These are phyloP conservation scores for Papiliotrema nemorosa DNA, from an alignment of 1,284 basidiomycete species.

Conservation along the genomic window DNA sequence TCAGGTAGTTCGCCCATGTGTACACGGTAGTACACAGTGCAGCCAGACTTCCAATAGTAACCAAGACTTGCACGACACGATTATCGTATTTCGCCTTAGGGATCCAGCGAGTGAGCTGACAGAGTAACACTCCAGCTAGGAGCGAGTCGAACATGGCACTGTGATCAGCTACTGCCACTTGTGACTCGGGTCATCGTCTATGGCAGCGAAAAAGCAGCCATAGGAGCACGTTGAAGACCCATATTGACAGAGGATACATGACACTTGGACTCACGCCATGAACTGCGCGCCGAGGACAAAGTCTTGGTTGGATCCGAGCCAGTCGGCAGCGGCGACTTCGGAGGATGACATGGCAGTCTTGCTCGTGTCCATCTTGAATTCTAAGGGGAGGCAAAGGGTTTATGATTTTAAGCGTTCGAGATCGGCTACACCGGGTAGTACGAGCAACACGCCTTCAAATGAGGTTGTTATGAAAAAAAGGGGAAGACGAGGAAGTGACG, in stretches of 20 bases:
- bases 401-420: too few species aligned
- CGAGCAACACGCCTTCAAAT: too few species aligned
- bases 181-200: too few species aligned
- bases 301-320: background rate
- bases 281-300: constrained; percentile 3
- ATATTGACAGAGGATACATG: too few species aligned
- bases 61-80: constrained; percentile 2
- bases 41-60: background rate
- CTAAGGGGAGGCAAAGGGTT: too few species aligned
- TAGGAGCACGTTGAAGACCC: too few species aligned
- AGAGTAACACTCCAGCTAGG: constrained; percentile 9
- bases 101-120: constrained; percentile 11
- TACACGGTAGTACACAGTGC: constrained; percentile 5
- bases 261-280: constrained; percentile 8
- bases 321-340: background rate
- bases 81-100: constrained; percentile 5
- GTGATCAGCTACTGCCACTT: background rate
- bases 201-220: too few species aligned
- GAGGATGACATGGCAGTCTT: background rate
- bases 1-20: constrained; percentile 11
- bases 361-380: too few species aligned
- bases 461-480: too few species aligned
- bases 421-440: too few species aligned
- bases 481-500: too few species aligned
- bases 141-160: constrained; percentile 7